These are phyloP conservation scores for Ceratobasidium sp. DNA, from an alignment of 1,284 basidiomycete species.

Conservation along the genomic window DNA sequence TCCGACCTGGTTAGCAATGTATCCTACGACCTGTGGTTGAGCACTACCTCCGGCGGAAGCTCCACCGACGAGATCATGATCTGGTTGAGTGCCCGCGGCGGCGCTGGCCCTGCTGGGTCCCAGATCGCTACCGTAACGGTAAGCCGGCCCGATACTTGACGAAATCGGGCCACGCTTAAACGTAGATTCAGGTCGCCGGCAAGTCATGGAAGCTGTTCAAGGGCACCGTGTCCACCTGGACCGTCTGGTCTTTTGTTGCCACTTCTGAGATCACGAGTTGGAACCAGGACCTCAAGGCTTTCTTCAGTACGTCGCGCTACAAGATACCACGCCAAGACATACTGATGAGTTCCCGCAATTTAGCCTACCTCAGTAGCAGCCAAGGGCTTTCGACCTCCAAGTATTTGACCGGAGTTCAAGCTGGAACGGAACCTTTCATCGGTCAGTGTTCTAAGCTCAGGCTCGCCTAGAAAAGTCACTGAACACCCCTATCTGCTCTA, in stretches of 20 bases:
- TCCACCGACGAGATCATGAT: slow-evolving; percentile 60
- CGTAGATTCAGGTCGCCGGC: slow-evolving; percentile 32
- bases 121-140: slow-evolving; percentile 56
- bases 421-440: slow-evolving; percentile 48
- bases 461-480: neutral
- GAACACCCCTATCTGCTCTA: neutral
- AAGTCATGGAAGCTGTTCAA: slow-evolving; percentile 58
- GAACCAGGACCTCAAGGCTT: slow-evolving; percentile 59
- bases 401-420: slow-evolving; percentile 47
- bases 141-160: slow-evolving; percentile 2
- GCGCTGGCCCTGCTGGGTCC: slow-evolving; percentile 58
- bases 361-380: slow-evolving; percentile 51
- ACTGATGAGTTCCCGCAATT: slow-evolving; percentile 53
- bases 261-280: slow-evolving; percentile 56
- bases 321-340: neutral
- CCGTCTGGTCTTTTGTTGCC: slow-evolving; percentile 57
- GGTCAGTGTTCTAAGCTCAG: slow-evolving; percentile 13
- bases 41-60: slow-evolving; percentile 54
- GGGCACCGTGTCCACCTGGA: slow-evolving; percentile 59
- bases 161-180: slow-evolving; percentile 1
- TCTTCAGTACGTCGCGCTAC: slow-evolving; percentile 56
- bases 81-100: slow-evolving; percentile 59
- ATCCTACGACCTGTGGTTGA: slow-evolving; percentile 60
- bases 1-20: slow-evolving; percentile 60
- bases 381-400: slow-evolving; percentile 45